Conservation (phyloP, 768 basidiomycete genomes). For the Russula griseocarnosa region DNA sequence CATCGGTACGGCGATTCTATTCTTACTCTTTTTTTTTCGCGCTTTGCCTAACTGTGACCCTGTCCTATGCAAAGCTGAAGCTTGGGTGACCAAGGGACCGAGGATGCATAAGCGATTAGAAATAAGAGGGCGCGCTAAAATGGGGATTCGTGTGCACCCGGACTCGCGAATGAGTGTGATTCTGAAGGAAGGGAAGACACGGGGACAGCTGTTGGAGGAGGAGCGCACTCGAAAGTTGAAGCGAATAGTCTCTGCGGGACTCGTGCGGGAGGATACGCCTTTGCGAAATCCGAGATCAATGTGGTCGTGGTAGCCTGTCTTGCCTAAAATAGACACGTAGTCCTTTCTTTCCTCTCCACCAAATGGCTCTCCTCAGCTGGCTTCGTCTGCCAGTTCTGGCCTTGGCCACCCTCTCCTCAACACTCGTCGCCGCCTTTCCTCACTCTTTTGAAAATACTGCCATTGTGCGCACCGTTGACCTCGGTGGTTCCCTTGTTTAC, state of each 20-base stretch:
- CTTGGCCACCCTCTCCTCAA: conserved; percentile 39
- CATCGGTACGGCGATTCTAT: conserved; percentile 57
- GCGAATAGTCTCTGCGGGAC: conserved; percentile 74
- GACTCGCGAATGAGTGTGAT: conserved; percentile 72
- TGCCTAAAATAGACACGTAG: conserved; percentile 17
- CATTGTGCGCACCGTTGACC: conserved; percentile 83
- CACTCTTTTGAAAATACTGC: conserved; percentile 82
- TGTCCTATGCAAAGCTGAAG: conserved; percentile 57
- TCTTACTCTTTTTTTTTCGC: neutral
- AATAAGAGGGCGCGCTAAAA: conserved; percentile 77
- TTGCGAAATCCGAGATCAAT: conserved; percentile 65
- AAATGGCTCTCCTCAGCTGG: conserved; percentile 43
- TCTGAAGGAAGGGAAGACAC: conserved; percentile 76
- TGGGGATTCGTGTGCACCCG: conserved; percentile 72
- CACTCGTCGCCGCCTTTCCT: conserved; percentile 39
- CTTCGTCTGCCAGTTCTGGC: conserved; percentile 47
- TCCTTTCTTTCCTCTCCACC: neutral
- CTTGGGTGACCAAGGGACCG: conserved; percentile 89
- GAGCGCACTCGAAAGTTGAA: conserved; percentile 64
- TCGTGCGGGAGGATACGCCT: conserved; percentile 75
- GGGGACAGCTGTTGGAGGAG: conserved; percentile 59
- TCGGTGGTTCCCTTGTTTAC: conserved; percentile 83
- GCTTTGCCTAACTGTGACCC: neutral
- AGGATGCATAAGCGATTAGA: conserved; percentile 63
- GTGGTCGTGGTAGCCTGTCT: conserved; percentile 68